Percentiles rank a stretch among this genome's conserved stretches.
phyloP scores from a whole-genome alignment of 1,284 basidiomycete genomes.

The Stereum hirsutum region DNA sequence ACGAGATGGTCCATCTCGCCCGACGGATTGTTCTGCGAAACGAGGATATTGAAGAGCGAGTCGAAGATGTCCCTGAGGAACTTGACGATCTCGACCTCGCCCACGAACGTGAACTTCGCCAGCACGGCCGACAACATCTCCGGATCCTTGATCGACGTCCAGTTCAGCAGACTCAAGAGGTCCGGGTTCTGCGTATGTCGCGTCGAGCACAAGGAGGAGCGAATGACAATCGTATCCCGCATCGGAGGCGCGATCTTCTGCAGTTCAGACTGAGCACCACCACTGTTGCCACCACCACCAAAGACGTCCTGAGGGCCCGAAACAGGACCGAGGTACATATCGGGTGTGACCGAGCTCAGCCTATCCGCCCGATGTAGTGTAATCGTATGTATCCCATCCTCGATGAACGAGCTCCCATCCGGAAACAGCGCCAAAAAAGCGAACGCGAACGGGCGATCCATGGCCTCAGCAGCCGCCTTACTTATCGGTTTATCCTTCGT shows the following conservation, averaged over 20 bases:
- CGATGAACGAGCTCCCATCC: conserved; percentile 71
- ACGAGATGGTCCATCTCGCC: conserved; percentile 83
- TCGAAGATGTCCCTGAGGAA: conserved; percentile 92
- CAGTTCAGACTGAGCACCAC: conserved; percentile 53
- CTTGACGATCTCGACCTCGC: conserved; percentile 91
- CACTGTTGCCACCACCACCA: no score
- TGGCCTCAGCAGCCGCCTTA: conserved; percentile 27
- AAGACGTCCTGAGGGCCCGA: conserved; percentile 54
- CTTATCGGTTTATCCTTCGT: conserved; percentile 36
- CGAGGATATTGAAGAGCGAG: conserved; percentile 85
- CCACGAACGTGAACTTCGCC: conserved; percentile 85
- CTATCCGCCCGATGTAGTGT: conserved; percentile 78
- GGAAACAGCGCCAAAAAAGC: conserved; percentile 87
- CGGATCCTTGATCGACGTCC: conserved; percentile 67
- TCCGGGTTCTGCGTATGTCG: conserved; percentile 89
- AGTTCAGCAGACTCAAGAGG: conserved; percentile 75
- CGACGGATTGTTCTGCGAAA: conserved; percentile 63
- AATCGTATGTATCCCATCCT: conserved; percentile 86
- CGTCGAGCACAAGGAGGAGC: conserved; percentile 90
- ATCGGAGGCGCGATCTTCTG: conserved; percentile 59
- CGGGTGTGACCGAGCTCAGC: conserved; percentile 47
- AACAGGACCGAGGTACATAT: conserved; percentile 64
- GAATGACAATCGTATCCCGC: conserved; percentile 74
- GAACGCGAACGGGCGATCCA: conserved; percentile 84
- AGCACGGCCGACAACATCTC: conserved; percentile 68